Conservation (phyloP, 73 alveolate species). For the Paramecium biaurelia region DNA sequence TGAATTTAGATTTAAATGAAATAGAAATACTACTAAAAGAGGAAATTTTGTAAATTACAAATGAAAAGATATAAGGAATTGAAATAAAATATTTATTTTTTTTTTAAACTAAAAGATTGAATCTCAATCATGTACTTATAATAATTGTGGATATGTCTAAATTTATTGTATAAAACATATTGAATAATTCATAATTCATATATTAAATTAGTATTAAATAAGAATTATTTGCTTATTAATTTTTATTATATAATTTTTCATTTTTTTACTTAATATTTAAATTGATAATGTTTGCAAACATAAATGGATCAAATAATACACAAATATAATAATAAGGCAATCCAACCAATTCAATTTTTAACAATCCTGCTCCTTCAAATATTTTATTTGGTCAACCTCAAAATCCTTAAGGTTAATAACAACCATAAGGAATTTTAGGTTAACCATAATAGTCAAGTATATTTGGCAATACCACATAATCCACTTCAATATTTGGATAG, state of each 20-base stretch:
- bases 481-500: background rate
- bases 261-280: background rate
- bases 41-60: no score
- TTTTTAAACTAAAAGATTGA: no score
- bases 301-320: background rate
- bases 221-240: background rate
- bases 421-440: background rate
- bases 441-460: background rate
- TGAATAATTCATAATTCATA: no score
- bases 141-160: no score
- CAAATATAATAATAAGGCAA: background rate
- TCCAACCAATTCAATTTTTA: background rate
- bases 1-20: no score
- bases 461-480: background rate
- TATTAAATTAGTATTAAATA: background rate
- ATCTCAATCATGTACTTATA: no score
- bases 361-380: background rate
- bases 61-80: no score
- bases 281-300: background rate
- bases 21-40: no score
- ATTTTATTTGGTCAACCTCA: background rate
- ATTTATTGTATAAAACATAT: no score
- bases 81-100: no score
- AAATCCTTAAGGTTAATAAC: background rate
- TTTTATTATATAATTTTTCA: background rate